phyloP scores from a whole-genome alignment of 164 flowering plant genomes.

The Houttuynia cordata region DNA sequence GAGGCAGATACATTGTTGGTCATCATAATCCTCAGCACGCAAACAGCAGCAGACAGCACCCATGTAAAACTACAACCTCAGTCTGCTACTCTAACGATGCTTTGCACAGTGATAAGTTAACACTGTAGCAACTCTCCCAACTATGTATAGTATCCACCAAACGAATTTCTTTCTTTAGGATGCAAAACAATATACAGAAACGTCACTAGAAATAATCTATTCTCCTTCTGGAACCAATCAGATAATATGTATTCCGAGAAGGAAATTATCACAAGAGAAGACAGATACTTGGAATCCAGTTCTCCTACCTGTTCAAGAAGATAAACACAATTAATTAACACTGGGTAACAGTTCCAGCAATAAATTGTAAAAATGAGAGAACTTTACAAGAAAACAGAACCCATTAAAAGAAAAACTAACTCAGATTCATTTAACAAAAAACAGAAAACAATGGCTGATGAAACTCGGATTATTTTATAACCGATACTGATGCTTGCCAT shows the following conservation, averaged over 20 bases:
- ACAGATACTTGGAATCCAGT: not conserved
- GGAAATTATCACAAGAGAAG: not conserved
- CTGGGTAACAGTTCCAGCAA: no score
- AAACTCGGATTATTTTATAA: no score
- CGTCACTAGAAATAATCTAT: not conserved
- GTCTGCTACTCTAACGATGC: not conserved
- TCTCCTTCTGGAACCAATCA: not conserved
- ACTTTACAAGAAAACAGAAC: no score
- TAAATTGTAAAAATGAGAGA: no score
- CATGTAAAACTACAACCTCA: conserved; percentile 20
- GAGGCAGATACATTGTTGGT: conserved; percentile 64
- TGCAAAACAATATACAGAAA: not conserved
- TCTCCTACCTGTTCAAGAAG: no score
- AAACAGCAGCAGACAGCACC: conserved; percentile 82
- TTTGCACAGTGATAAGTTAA: not conserved
- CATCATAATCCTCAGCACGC: conserved; percentile 49
- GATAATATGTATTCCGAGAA: not conserved
- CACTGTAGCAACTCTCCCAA: not conserved
- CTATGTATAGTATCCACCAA: not conserved
- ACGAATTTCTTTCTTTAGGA: not conserved
- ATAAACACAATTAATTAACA: no score
- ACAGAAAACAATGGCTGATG: no score
- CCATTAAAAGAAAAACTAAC: no score
- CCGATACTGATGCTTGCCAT: no score
- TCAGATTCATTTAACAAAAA: no score